Evolutionary conservation across 208 protist species (phyloP).

Genomic region (Wallacemonas sp.): DNA sequence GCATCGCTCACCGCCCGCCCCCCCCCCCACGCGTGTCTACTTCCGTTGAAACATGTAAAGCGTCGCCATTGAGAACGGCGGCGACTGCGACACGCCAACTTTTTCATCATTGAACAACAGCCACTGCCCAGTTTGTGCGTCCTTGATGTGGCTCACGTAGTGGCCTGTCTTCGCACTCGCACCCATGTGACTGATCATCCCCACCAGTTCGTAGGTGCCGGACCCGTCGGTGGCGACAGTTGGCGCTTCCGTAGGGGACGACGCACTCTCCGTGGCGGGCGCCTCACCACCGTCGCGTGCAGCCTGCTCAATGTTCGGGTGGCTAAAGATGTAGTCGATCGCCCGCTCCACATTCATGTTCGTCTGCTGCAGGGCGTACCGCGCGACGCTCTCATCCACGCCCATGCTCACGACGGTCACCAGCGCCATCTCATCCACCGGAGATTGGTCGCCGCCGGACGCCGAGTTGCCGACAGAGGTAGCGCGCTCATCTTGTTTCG

Average conservation of each 20-base stretch:
- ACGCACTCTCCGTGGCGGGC: neutral
- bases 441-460: neutral
- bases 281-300: conserved; percentile 11
- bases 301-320: conserved; percentile 76
- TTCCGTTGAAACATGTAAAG: conserved; percentile 91
- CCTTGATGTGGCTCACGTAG: conserved; percentile 91
- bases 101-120: conserved; percentile 96
- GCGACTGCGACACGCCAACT: conserved; percentile 83
- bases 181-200: conserved; percentile 93
- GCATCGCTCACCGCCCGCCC: no score
- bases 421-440: conserved; percentile 76
- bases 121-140: conserved; percentile 76
- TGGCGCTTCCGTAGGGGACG: neutral
- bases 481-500: conserved; percentile 10
- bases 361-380: conserved; percentile 84
- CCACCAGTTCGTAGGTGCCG: conserved; percentile 68
- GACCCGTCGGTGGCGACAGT: conserved; percentile 41
- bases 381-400: conserved; percentile 64
- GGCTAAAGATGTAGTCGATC: conserved; percentile 96
- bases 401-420: conserved; percentile 88
- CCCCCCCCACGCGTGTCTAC: neutral
- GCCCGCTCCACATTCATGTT: conserved; percentile 93
- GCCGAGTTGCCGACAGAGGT: neutral
- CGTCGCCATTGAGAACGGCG: conserved; percentile 90
- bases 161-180: conserved; percentile 84